Percentiles rank a stretch among this genome's conserved stretches.
Conservation (phyloP, 106 monocot genomes). For the Xerophyta viscosa region DNA sequence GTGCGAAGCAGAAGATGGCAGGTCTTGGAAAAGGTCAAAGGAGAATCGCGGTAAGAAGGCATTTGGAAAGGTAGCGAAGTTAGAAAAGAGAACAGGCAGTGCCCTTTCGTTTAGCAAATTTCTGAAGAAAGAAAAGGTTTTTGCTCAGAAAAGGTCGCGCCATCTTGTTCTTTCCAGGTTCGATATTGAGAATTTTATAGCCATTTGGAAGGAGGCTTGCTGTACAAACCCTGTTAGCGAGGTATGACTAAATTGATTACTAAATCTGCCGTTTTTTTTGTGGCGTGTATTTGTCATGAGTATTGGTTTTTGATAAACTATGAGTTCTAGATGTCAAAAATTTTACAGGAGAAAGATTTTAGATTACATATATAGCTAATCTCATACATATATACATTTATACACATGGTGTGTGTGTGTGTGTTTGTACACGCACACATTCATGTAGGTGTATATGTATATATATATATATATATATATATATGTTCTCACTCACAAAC, state of each 20-base stretch:
- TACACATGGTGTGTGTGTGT: too few relatives aligned
- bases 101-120: slow-evolving; percentile 11
- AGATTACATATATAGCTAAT: too few relatives aligned
- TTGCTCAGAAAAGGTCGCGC: slow-evolving; percentile 1
- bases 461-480: too few relatives aligned
- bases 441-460: too few relatives aligned
- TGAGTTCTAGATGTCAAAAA: too few relatives aligned
- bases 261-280: not conserved
- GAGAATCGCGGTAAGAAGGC: slow-evolving; percentile 7
- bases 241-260: slow-evolving; percentile 26
- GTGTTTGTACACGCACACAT: too few relatives aligned
- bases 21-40: too few relatives aligned
- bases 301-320: too few relatives aligned
- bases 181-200: slow-evolving; percentile 39
- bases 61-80: slow-evolving; percentile 41
- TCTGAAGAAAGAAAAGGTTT: slow-evolving; percentile 14
- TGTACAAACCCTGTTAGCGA: slow-evolving; percentile 34
- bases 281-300: too few relatives aligned
- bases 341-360: too few relatives aligned
- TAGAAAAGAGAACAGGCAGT: slow-evolving; percentile 9
- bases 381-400: too few relatives aligned
- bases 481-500: too few relatives aligned
- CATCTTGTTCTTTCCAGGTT: slow-evolving; percentile 13
- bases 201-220: slow-evolving; percentile 79
- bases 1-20: slow-evolving; percentile 12